phyloP scores from a whole-genome alignment of 345 rosid species.

The Heritiera fomes region DNA sequence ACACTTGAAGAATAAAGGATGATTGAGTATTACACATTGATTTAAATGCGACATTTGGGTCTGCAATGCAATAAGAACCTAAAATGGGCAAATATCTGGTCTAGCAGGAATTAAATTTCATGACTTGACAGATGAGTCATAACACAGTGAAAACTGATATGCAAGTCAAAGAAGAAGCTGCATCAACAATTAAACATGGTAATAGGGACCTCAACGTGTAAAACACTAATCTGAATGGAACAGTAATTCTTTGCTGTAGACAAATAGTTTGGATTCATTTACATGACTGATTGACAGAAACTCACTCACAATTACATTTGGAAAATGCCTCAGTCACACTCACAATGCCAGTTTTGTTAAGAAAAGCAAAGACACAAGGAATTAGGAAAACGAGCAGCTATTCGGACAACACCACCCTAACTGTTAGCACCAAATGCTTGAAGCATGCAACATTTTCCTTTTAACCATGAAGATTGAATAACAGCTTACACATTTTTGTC shows the following conservation, averaged over 20 bases:
- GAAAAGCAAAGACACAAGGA: neutral
- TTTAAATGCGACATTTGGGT: neutral
- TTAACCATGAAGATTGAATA: neutral
- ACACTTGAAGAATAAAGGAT: neutral
- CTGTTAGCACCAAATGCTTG: neutral
- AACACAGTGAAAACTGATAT: neutral
- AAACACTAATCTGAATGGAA: neutral
- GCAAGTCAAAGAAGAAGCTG: neutral
- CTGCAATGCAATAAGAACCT: neutral
- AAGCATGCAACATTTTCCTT: neutral
- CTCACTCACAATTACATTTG: neutral
- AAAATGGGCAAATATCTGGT: neutral
- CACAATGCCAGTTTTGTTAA: neutral
- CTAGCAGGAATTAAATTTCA: neutral
- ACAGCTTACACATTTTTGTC: constrained; percentile 18
- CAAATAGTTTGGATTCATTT: constrained; percentile 9
- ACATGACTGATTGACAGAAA: neutral
- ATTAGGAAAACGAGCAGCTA: constrained; percentile 18
- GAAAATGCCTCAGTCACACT: constrained; percentile 6
- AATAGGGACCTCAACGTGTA: neutral
- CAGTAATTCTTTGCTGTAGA: neutral
- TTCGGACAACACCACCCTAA: neutral
- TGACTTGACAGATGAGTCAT: neutral
- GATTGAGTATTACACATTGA: neutral
- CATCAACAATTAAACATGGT: neutral